A percentile compares a stretch with the other conserved stretches of the same genome.
phyloP scores from a whole-genome alignment of 768 basidiomycete species.

The Lentinula edodes region DNA sequence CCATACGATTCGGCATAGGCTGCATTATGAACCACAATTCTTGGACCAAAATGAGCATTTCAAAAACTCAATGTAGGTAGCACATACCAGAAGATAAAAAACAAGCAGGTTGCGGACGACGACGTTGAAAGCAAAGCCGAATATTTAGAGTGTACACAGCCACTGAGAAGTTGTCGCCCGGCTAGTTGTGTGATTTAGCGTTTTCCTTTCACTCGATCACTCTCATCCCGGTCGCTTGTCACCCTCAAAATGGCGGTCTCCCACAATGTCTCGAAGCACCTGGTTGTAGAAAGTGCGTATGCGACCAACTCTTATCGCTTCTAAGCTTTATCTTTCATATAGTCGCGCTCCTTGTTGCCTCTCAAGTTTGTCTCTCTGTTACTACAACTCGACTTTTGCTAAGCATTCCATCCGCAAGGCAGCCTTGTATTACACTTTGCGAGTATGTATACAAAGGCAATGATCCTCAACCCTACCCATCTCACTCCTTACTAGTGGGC shows the following conservation, averaged over 20 bases:
- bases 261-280: not conserved
- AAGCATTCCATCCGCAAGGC: conserved; percentile 40
- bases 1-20: conserved; percentile 66
- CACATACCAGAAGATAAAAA: not conserved
- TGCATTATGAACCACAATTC: conserved; percentile 42
- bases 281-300: conserved; percentile 1
- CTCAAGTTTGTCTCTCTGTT: conserved; percentile 37
- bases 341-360: conserved; percentile 42
- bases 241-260: conserved; percentile 1
- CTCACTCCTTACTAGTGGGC: conserved; percentile 48
- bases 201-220: not conserved
- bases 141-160: not conserved
- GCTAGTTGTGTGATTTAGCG: not conserved
- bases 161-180: not conserved
- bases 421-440: conserved; percentile 72
- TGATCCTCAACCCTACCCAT: not conserved
- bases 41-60: not conserved
- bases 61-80: not conserved
- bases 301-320: not conserved
- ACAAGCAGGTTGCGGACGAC: not conserved
- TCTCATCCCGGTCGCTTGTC: not conserved
- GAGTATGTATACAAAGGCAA: conserved; percentile 34
- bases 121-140: not conserved
- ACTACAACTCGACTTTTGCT: not conserved
- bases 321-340: not conserved